Base-by-base conservation (phyloP, 768 basidiomycete species). In the Amanita thiersii region DNA sequence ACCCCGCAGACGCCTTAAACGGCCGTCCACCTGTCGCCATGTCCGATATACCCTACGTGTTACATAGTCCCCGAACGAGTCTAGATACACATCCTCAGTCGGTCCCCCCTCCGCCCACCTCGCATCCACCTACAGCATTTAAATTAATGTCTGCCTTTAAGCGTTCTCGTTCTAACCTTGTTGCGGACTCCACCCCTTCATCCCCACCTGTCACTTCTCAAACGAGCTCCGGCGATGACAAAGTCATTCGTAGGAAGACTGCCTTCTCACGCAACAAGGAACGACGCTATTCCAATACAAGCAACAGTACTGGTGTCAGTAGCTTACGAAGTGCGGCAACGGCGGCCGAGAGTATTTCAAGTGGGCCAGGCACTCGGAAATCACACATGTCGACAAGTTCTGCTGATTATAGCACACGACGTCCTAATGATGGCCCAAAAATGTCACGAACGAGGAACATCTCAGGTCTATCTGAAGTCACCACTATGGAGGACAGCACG, bases 71-170 rank as follows among this genome's bases (percentile, higher is more conserved):
- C 45, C 66, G 67, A 42, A 67, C 70, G 19, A 77, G 70, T 47
- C 42, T 70, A 17, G 78, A 82, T 43, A 55, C 58, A 10, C 57
- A 52, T 2, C 49, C 65, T 8, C 58, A 63, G 8, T 46, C 56
- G 14, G 50, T 55, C 11, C 33, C 36, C 31, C 47, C 57, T 19
- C 47, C 50, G 12, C 56, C 54, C 6, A 49, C 62, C 10, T 54
- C 54, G 10, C 70, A 71, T 44, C 64, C 77, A 10, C 71, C 80
- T 3, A 73, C 72, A 4, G 79, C 73, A 5, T 82, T 76, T 65
- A 83, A 70, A 56, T 75, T 84, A 45, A 68, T 79, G 45, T 66
- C 70, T 17, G 75, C 70, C 10, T 81, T 85, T 60, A 82, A 74
- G 47, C 72, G 73, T 26, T 79, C 82, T 15, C 66, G 73, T 39